phyloP scores from a whole-genome alignment of 1,139 yeast species.

The Candida tetrigidarum region DNA sequence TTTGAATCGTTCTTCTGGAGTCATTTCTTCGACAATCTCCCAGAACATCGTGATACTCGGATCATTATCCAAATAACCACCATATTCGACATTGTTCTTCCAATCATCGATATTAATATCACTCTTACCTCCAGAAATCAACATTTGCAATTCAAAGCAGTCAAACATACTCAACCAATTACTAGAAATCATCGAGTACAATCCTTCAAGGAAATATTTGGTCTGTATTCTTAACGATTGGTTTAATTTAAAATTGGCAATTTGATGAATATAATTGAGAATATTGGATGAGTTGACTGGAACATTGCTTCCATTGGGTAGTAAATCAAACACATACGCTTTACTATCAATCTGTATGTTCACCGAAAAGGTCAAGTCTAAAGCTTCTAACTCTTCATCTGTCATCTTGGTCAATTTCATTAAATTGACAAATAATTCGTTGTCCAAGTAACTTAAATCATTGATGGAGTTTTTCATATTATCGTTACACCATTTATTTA shows the following conservation, averaged over 20 bases:
- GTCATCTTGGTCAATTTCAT: conserved; percentile 62
- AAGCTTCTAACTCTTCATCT: conserved; percentile 55
- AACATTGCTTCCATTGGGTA: conserved; percentile 54
- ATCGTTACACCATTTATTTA: conserved; percentile 65
- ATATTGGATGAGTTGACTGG: conserved; percentile 66
- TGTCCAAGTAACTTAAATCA: conserved; percentile 75
- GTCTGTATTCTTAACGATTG: conserved; percentile 62
- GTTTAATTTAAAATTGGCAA: conserved; percentile 82
- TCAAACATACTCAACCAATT: conserved; percentile 87
- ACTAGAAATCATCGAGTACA: conserved; percentile 67
- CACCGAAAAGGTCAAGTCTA: conserved; percentile 71
- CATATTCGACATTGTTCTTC: conserved; percentile 61
- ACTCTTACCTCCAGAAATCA: conserved; percentile 79
- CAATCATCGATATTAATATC: conserved; percentile 76
- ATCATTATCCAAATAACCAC: conserved; percentile 66
- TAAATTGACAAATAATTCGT: conserved; percentile 65
- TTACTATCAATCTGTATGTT: conserved; percentile 46
- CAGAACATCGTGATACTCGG: conserved; percentile 66
- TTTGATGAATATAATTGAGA: conserved; percentile 73
- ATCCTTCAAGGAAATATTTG: conserved; percentile 68
- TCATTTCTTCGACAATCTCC: conserved; percentile 75
- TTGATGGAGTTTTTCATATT: conserved; percentile 65
- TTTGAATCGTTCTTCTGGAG: conserved; percentile 59
- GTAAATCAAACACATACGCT: conserved; percentile 54
- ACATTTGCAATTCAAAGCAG: conserved; percentile 78